Percentiles rank a stretch among this genome's conserved stretches.
Evolutionary conservation across 2,329 filamentous ascomycete genomes (phyloP).

Genomic region (Verticillium tricorpus): DNA sequence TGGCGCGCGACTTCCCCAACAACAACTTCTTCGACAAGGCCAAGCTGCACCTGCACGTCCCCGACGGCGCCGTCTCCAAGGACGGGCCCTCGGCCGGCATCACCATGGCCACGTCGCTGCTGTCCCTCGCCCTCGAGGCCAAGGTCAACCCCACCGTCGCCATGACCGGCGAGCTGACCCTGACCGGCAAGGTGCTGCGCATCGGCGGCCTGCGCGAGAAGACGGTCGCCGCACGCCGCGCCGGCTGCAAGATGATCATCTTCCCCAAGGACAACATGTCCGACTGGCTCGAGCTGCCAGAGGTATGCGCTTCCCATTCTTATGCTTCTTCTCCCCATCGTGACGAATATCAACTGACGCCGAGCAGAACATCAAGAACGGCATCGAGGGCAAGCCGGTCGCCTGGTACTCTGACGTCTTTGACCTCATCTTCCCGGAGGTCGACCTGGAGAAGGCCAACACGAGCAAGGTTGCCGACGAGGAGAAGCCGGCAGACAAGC

Average conservation of each 20-base stretch:
- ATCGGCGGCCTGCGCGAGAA: constrained; percentile 95
- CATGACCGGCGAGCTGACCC: constrained; percentile 96
- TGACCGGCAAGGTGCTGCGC: constrained; percentile 92
- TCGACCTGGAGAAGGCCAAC: constrained; percentile 71
- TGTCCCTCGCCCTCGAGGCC: constrained; percentile 77
- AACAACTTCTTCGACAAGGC: constrained; percentile 97
- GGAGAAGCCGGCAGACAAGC: constrained; percentile 23
- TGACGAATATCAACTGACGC: not conserved
- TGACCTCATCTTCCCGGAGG: constrained; percentile 77
- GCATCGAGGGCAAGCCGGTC: constrained; percentile 85
- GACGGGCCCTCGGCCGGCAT: constrained; percentile 92
- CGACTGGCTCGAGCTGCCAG: constrained; percentile 94
- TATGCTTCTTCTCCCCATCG: not conserved
- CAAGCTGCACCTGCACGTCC: constrained; percentile 91
- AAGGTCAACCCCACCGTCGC: constrained; percentile 81
- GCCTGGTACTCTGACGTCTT: constrained; percentile 95
- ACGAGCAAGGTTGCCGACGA: constrained; percentile 60
- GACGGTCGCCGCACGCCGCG: constrained; percentile 89
- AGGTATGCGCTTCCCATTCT: constrained; percentile 59
- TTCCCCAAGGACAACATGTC: constrained; percentile 95
- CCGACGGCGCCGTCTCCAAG: constrained; percentile 93
- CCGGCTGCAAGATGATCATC: constrained; percentile 87
- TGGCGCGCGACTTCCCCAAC: constrained; percentile 79
- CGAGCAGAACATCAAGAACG: constrained; percentile 90
- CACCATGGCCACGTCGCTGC: constrained; percentile 92